These are phyloP conservation scores for Lignosus rhinocerotis DNA, from an alignment of 1,284 basidiomycete species.

Conservation along the genomic window DNA sequence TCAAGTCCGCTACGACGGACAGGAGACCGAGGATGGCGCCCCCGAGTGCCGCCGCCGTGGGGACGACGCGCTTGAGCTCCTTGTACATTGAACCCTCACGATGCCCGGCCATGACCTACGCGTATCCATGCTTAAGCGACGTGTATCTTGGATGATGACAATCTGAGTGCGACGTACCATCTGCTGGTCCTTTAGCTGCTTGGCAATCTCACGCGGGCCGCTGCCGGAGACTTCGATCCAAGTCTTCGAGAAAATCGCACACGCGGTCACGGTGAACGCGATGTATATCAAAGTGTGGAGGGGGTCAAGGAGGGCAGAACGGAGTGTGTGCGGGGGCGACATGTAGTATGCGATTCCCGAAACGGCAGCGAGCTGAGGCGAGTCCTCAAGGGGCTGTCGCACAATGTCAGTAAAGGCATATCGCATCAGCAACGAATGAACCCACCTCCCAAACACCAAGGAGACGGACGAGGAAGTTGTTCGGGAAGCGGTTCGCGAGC, in stretches of 20 bases:
- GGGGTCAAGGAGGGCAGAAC: conserved; percentile 86
- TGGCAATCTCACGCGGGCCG: conserved; percentile 94
- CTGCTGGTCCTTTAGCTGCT: conserved; percentile 98
- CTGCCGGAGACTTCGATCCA: conserved; percentile 99
- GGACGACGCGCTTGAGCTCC: conserved; percentile 96
- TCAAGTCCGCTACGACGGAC: conserved; percentile 93
- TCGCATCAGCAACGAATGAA: background rate
- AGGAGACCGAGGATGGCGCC: conserved; percentile 94
- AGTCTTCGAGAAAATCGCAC: conserved; percentile 97
- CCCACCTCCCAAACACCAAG: conserved; percentile 96
- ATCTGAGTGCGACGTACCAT: conserved; percentile 57
- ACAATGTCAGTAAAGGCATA: conserved; percentile 6
- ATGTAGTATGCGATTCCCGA: conserved; percentile 98
- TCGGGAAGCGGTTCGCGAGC: conserved; percentile 89
- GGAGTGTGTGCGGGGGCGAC: conserved; percentile 92
- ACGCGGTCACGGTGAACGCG: conserved; percentile 90
- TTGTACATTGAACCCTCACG: conserved; percentile 98
- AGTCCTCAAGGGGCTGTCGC: conserved; percentile 84
- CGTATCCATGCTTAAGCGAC: background rate
- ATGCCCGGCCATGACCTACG: conserved; percentile 91
- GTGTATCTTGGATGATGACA: background rate
- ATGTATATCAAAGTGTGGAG: conserved; percentile 94
- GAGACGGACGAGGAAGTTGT: conserved; percentile 87
- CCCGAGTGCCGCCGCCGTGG: conserved; percentile 95
- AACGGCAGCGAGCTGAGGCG: conserved; percentile 87